Percentiles rank a stretch among this genome's conserved stretches.
Conservation (phyloP, 75 land plant genomes). For the Gnetum montanum region DNA sequence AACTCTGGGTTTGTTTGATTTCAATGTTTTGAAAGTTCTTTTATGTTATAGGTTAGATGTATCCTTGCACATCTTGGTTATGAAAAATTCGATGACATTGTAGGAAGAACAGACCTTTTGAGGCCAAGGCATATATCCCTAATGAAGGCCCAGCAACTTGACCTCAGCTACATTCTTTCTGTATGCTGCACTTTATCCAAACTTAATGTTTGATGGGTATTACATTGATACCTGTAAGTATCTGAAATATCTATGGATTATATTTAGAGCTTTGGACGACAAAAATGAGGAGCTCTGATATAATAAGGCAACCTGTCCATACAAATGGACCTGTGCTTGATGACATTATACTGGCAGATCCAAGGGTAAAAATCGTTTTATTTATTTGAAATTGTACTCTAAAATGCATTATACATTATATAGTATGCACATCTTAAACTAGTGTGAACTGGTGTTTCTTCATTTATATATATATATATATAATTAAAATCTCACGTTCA, state of each 20-base stretch:
- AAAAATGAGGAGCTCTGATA: slow-evolving; percentile 77
- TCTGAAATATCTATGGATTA: too few species aligned
- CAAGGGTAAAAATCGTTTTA: slow-evolving; percentile 45
- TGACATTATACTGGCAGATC: slow-evolving; percentile 83
- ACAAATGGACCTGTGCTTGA: slow-evolving; percentile 88
- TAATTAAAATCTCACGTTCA: too few species aligned
- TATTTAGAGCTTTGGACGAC: slow-evolving; percentile 79
- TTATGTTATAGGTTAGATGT: slow-evolving; percentile 67
- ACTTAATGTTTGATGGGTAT: too few species aligned
- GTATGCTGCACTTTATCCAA: slow-evolving; percentile 53
- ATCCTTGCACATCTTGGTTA: slow-evolving; percentile 82
- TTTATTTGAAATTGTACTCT: not conserved
- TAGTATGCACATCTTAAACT: too few species aligned
- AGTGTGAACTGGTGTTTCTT: too few species aligned
- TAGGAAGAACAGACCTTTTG: slow-evolving; percentile 83
- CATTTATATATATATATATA: too few species aligned
- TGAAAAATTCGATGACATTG: slow-evolving; percentile 89
- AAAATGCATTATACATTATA: too few species aligned
- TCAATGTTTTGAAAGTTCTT: not conserved
- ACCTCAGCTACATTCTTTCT: slow-evolving; percentile 71
- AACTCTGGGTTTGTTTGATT: not conserved
- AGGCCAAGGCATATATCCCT: slow-evolving; percentile 59
- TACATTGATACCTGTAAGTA: too few species aligned
- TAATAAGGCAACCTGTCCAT: slow-evolving; percentile 82
- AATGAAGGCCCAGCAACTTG: slow-evolving; percentile 83